These are phyloP conservation scores for Neonectria ditissima DNA, from an alignment of 2,329 filamentous ascomycete species.

Conservation along the genomic window DNA sequence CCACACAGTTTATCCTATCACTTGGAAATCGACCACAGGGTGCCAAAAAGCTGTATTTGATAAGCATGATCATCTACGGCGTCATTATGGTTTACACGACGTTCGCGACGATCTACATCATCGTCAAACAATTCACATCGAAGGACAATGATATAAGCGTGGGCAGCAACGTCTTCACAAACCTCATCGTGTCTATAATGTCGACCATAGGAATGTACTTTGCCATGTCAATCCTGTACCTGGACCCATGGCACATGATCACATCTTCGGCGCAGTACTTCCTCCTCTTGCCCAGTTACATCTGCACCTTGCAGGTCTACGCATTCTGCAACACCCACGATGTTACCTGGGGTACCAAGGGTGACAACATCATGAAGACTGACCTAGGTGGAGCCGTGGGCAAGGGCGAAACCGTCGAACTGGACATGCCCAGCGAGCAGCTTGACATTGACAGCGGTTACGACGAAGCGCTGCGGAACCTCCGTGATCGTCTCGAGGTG, in stretches of 20 bases:
- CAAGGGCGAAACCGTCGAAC: slow-evolving; percentile 84
- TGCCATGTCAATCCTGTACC: slow-evolving; percentile 93
- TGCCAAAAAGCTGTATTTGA: slow-evolving; percentile 88
- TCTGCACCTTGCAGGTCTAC: slow-evolving; percentile 97
- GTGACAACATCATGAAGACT: slow-evolving; percentile 93
- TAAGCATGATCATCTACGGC: slow-evolving; percentile 88
- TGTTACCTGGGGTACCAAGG: slow-evolving; percentile 75
- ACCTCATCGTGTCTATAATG: slow-evolving; percentile 88
- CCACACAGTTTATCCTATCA: slow-evolving; percentile 94
- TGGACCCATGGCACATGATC: slow-evolving; percentile 99
- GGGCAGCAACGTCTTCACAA: slow-evolving; percentile 92
- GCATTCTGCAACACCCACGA: slow-evolving; percentile 74
- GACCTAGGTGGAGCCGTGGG: slow-evolving; percentile 89
- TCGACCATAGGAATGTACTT: slow-evolving; percentile 96
- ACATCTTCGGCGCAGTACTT: slow-evolving; percentile 94
- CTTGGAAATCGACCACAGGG: slow-evolving; percentile 97
- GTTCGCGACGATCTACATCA: slow-evolving; percentile 90
- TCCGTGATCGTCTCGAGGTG: slow-evolving; percentile 92
- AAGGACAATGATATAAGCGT: slow-evolving; percentile 64
- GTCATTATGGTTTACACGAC: slow-evolving; percentile 97
- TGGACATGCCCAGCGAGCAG: slow-evolving; percentile 98
- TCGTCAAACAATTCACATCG: slow-evolving; percentile 79
- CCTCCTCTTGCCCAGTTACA: slow-evolving; percentile 89
- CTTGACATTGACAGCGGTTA: slow-evolving; percentile 98
- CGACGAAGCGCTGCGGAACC: slow-evolving; percentile 95